Evolutionary conservation across 2,329 filamentous ascomycete species (phyloP).

Genomic region (Fonsecaea pedrosoi): DNA sequence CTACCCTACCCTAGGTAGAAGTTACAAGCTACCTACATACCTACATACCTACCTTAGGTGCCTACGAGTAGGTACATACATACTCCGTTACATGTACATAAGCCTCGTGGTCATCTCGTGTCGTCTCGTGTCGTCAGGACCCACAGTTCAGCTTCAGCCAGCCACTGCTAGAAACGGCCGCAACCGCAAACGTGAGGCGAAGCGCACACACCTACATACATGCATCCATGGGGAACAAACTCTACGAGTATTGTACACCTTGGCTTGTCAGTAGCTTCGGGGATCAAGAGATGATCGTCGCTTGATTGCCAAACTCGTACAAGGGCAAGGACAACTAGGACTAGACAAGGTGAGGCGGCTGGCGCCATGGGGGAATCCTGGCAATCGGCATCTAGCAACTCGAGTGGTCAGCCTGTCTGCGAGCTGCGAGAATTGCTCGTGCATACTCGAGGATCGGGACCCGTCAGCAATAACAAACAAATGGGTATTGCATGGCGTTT

Average conservation of each 20-base stretch:
- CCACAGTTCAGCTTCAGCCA: conserved; percentile 22
- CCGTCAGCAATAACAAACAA: neutral
- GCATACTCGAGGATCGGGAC: neutral
- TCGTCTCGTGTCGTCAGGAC: conserved; percentile 13
- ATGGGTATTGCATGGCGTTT: too few species aligned
- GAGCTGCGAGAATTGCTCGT: neutral
- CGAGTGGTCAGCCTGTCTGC: neutral
- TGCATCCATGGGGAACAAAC: too few species aligned
- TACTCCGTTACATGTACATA: too few species aligned
- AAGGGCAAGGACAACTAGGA: neutral
- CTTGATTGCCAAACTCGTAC: neutral
- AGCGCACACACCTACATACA: too few species aligned
- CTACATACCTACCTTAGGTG: too few species aligned
- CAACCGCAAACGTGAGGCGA: neutral
- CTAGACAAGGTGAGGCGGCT: neutral
- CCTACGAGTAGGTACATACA: too few species aligned
- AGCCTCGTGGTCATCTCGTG: too few species aligned
- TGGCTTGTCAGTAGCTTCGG: neutral
- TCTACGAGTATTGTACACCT: too few species aligned
- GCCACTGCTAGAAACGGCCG: neutral
- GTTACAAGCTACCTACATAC: too few species aligned
- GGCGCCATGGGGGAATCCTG: neutral
- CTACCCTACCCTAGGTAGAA: too few species aligned
- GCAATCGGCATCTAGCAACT: neutral
- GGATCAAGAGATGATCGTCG: neutral